These are phyloP conservation scores for Backusella liffmaniae DNA, from an alignment of 192 early-diverging fungal genomes.

Conservation along the genomic window DNA sequence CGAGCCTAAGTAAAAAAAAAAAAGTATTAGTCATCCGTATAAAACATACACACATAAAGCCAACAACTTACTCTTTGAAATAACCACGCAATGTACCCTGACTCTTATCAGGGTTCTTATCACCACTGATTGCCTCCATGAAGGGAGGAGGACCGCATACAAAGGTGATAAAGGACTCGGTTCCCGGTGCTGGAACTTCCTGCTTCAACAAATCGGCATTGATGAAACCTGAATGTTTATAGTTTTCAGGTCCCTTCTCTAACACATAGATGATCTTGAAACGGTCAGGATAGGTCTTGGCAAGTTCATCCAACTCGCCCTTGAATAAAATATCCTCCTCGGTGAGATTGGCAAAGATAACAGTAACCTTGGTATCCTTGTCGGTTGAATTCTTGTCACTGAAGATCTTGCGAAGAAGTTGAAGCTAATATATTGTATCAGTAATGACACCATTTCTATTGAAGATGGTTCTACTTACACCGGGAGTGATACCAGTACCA, in stretches of 20 bases:
- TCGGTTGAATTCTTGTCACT: slow-evolving; percentile 40
- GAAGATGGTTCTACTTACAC: slow-evolving; percentile 25
- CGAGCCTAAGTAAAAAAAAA: not conserved
- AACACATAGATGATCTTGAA: slow-evolving; percentile 69
- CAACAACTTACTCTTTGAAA: slow-evolving; percentile 60
- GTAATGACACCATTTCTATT: not conserved
- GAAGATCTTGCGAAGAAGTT: slow-evolving; percentile 64
- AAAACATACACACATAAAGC: not conserved
- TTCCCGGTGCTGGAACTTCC: slow-evolving; percentile 58
- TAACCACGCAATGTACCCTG: slow-evolving; percentile 85
- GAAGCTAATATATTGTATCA: slow-evolving; percentile 29
- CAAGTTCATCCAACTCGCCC: slow-evolving; percentile 59
- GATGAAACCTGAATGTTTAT: slow-evolving; percentile 79
- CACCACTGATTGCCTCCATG: slow-evolving; percentile 70
- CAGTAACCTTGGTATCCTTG: slow-evolving; percentile 69
- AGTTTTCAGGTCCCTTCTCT: slow-evolving; percentile 60
- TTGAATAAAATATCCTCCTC: slow-evolving; percentile 69
- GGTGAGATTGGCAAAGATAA: slow-evolving; percentile 71
- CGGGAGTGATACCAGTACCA: slow-evolving; percentile 76
- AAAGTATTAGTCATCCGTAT: not conserved
- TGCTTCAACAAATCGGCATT: slow-evolving; percentile 68
- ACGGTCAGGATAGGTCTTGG: slow-evolving; percentile 55
- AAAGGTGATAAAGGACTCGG: slow-evolving; percentile 49
- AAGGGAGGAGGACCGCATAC: slow-evolving; percentile 64
- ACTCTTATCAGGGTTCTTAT: slow-evolving; percentile 76